Conservation (phyloP, 2,329 filamentous ascomycete genomes). For the Clarireedia monteithiana region DNA sequence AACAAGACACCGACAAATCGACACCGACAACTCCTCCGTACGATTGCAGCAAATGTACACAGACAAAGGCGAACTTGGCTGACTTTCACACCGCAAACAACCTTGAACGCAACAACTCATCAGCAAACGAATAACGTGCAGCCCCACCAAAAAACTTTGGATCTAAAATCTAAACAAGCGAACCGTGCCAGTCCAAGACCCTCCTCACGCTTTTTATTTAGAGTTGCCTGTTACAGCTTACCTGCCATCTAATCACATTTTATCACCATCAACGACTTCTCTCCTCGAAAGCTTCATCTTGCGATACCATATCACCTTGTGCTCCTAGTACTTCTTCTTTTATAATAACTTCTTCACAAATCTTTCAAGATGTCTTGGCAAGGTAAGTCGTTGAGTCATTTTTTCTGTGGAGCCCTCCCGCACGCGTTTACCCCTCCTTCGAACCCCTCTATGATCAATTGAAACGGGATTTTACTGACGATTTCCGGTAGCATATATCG, state of each 20-base stretch:
- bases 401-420: not conserved
- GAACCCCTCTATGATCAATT: constrained; percentile 2
- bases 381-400: constrained; percentile 41
- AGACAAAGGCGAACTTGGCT: too few relatives aligned
- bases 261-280: not conserved
- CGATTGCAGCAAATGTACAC: not conserved
- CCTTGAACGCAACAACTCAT: constrained; percentile 3
- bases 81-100: constrained; percentile 5
- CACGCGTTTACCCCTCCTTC: constrained; percentile 23
- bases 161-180: constrained; percentile 8
- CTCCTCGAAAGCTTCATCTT: not conserved
- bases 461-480: constrained; percentile 10
- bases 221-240: not conserved
- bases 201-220: not conserved
- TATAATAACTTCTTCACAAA: not conserved
- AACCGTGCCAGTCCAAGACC: not conserved
- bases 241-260: not conserved
- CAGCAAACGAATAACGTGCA: not conserved
- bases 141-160: constrained; percentile 6
- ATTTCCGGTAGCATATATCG: constrained; percentile 46
- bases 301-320: not conserved
- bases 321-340: not conserved
- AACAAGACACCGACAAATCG: too few relatives aligned
- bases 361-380: constrained; percentile 62
- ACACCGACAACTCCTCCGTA: not conserved